Conservation (phyloP, 1,139 yeast species). For the Geotrichum reessii region DNA sequence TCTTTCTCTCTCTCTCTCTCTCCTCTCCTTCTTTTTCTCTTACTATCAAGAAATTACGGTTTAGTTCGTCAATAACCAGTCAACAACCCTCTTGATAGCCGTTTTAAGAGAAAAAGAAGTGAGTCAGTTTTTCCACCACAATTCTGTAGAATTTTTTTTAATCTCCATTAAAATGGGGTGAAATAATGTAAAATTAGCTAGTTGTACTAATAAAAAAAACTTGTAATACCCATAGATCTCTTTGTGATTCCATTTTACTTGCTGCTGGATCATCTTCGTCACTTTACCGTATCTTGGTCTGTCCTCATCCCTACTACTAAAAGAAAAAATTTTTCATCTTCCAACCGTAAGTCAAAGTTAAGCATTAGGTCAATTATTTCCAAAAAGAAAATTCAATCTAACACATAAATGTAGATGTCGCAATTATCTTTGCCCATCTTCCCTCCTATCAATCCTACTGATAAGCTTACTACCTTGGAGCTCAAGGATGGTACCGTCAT, state of each 20-base stretch:
- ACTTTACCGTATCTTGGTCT: not conserved
- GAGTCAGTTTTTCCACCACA: not conserved
- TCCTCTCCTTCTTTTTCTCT: not conserved
- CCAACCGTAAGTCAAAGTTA: not conserved
- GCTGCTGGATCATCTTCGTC: not conserved
- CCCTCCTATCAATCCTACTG: slow-evolving; percentile 79
- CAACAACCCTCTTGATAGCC: not conserved
- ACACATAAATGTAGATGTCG: not conserved
- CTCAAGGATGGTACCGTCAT: slow-evolving; percentile 83
- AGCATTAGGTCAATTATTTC: not conserved
- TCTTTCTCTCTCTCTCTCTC: not conserved
- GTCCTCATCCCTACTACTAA: not conserved
- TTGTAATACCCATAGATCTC: not conserved
- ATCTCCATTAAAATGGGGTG: not conserved
- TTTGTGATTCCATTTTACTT: not conserved
- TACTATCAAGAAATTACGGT: slow-evolving; percentile 4
- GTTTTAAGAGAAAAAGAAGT: not conserved
- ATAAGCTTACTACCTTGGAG: slow-evolving; percentile 82
- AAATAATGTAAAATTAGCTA: not conserved
- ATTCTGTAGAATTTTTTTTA: slow-evolving; percentile 3
- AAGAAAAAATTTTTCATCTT: not conserved
- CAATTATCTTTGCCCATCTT: slow-evolving; percentile 54
- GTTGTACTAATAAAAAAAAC: not conserved
- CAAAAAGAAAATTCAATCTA: not conserved
- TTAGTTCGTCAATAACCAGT: slow-evolving; percentile 3